Evolutionary conservation across 2,329 filamentous ascomycete species (phyloP).

Genomic region (Alternaria triticimaculans): DNA sequence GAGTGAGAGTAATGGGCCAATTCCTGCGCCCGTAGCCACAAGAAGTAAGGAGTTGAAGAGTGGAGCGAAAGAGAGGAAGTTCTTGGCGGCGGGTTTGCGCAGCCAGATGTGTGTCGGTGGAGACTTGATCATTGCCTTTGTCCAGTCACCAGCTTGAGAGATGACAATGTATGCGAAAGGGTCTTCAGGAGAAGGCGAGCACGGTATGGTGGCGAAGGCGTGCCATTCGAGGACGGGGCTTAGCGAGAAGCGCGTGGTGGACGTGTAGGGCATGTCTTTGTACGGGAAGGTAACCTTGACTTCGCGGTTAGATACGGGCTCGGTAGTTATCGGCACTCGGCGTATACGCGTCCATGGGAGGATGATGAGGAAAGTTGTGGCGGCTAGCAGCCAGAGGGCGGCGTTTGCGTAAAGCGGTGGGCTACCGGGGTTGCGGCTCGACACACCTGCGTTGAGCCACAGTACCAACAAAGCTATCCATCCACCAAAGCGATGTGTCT

Average conservation of each 20-base stretch:
- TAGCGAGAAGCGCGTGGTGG: constrained; percentile 23
- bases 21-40: constrained; percentile 32
- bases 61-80: constrained; percentile 27
- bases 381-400: constrained; percentile 69
- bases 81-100: constrained; percentile 21
- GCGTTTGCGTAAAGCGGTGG: constrained; percentile 15
- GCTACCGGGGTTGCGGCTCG: constrained; percentile 1
- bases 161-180: constrained; percentile 32
- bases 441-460: constrained; percentile 30
- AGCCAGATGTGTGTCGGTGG: constrained; percentile 25
- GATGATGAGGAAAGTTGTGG: constrained; percentile 69
- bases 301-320: constrained; percentile 74
- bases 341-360: constrained; percentile 77
- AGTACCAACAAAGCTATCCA: constrained; percentile 40
- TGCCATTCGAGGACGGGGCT: constrained; percentile 45
- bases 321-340: constrained; percentile 67
- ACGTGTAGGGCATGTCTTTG: constrained; percentile 31
- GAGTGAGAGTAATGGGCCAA: constrained; percentile 29
- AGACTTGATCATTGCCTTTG: constrained; percentile 15
- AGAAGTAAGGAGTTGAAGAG: constrained; percentile 29
- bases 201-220: constrained; percentile 47
- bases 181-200: neutral
- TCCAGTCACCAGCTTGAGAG: constrained; percentile 48
- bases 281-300: constrained; percentile 65
- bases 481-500: constrained; percentile 45